Base-by-base conservation (phyloP, 805 yeast genomes). In the Candida taoyuanica region DNA sequence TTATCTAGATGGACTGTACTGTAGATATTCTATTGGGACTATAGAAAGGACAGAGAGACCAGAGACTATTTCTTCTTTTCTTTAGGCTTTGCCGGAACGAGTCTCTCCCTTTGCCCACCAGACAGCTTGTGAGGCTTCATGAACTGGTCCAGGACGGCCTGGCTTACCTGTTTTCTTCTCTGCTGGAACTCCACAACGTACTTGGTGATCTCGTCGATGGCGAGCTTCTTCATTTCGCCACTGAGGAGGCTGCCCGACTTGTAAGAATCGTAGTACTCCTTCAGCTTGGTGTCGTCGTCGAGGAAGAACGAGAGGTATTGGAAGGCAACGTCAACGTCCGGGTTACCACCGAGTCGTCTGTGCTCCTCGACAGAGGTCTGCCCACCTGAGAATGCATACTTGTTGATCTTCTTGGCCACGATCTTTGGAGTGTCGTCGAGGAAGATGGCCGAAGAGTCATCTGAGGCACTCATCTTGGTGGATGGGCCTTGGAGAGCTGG, bases 401-500 rank as follows among this genome's bases (percentile, higher is more conserved):
- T 93, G 70, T 93, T 93, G 62, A 93, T 82, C 64, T 93, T 93
- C 73, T 87, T 93, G 60, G 85, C 83, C 48, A 93, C 85, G 67
- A 85, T 88, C 59, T 85, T 86, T 34, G 94, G 77, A 2, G 96
- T 85, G 62, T 93, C 98, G 41, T 88, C 89, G 93, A 93, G 83
- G 68, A 82, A 93, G 49, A 93, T 88, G 6, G 98, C 93, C 28
- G 91, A 76, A 40, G 85, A 81, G 46, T 85, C 87, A 61, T 85
- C 93, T 11, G 93, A 81, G 5, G 98, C 98, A 44, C 95, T 83
- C 98, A 93, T 93, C 68, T 93, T 93, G 28, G 97, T 85, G 13
- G 88, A 74, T 5, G 98, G 81, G 38, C 98, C 98, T 70, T 93
- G 98, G 52, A 91, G 68, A 37, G 98, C 98, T 31, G 98, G 98